Conservation (phyloP, 345 rosid species). For the Arabidopsis suecica region DNA sequence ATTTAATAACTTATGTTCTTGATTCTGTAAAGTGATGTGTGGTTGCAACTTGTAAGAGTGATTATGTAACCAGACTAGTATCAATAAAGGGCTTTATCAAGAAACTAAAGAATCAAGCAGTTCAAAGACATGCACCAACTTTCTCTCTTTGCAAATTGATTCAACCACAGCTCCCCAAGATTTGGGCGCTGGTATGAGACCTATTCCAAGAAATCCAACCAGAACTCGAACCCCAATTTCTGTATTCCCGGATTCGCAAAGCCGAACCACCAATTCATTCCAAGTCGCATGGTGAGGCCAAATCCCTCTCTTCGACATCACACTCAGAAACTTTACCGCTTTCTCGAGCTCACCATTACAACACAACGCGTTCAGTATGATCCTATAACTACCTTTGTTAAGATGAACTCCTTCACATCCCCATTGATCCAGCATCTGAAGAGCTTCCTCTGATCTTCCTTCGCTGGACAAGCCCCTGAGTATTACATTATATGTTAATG, state of each 20-base stretch:
- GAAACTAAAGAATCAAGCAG: slow-evolving; percentile 61
- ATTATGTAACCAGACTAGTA: slow-evolving; percentile 29
- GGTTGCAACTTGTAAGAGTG: slow-evolving; percentile 6
- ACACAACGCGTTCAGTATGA: slow-evolving; percentile 70
- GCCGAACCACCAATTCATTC: slow-evolving; percentile 65
- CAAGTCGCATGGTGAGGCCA: slow-evolving; percentile 82
- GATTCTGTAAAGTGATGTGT: slow-evolving; percentile 35
- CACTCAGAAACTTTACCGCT: slow-evolving; percentile 56
- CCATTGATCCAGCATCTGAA: slow-evolving; percentile 60
- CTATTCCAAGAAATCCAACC: slow-evolving; percentile 55
- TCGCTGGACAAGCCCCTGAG: slow-evolving; percentile 73
- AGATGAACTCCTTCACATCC: slow-evolving; percentile 63
- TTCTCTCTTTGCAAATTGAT: slow-evolving; percentile 75
- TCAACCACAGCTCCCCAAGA: slow-evolving; percentile 65
- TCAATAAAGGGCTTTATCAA: slow-evolving; percentile 26
- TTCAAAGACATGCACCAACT: slow-evolving; percentile 59
- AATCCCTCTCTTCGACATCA: slow-evolving; percentile 72
- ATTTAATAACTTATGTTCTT: slow-evolving; percentile 46
- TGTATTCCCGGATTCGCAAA: slow-evolving; percentile 64
- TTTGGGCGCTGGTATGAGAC: slow-evolving; percentile 67
- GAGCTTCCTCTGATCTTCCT: slow-evolving; percentile 68
- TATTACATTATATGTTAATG: slow-evolving; percentile 71
- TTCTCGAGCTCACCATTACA: slow-evolving; percentile 64
- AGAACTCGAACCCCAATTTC: slow-evolving; percentile 54
- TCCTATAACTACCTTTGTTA: slow-evolving; percentile 84